Evolutionary conservation across 1,284 basidiomycete species (phyloP).

Genomic region (Pholiota adiposa): DNA sequence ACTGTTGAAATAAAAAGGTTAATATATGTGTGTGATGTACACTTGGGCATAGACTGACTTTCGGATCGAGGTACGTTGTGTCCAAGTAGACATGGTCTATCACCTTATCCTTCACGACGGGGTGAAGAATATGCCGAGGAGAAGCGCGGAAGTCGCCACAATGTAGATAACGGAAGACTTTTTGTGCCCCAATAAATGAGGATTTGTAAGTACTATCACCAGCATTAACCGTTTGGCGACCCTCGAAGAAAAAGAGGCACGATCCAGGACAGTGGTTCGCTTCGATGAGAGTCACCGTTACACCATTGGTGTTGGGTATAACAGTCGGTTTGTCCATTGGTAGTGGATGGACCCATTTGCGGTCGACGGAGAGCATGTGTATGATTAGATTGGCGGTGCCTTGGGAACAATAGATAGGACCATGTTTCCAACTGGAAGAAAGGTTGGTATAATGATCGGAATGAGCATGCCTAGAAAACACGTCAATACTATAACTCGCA

Average conservation of each 20-base stretch:
- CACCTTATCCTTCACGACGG: slow-evolving; percentile 74
- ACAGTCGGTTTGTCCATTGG: slow-evolving; percentile 79
- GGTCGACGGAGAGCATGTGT: slow-evolving; percentile 88
- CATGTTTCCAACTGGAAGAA: slow-evolving; percentile 85
- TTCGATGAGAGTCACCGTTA: slow-evolving; percentile 92
- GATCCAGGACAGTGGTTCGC: slow-evolving; percentile 99
- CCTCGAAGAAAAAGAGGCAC: slow-evolving; percentile 92
- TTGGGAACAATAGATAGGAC: slow-evolving; percentile 94
- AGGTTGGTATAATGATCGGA: slow-evolving; percentile 95
- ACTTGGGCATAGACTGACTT: slow-evolving; percentile 45
- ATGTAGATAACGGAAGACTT: slow-evolving; percentile 88
- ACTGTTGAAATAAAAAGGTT: slow-evolving; percentile 46
- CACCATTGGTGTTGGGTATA: slow-evolving; percentile 85
- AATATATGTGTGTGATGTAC: neutral
- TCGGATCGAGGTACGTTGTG: slow-evolving; percentile 95
- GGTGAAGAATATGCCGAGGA: slow-evolving; percentile 84
- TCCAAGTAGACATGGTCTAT: slow-evolving; percentile 94
- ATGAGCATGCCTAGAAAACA: slow-evolving; percentile 79
- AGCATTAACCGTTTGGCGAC: slow-evolving; percentile 85
- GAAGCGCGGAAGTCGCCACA: slow-evolving; percentile 95
- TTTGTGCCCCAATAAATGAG: slow-evolving; percentile 68
- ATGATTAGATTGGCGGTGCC: slow-evolving; percentile 91
- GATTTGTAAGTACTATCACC: slow-evolving; percentile 82
- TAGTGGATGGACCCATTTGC: slow-evolving; percentile 85
- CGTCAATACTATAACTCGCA: neutral